Evolutionary conservation across 306 rosid genomes (phyloP), one percentile per base, ranked within the genome.

Genomic region (Acacia crassicarpa): DNA sequence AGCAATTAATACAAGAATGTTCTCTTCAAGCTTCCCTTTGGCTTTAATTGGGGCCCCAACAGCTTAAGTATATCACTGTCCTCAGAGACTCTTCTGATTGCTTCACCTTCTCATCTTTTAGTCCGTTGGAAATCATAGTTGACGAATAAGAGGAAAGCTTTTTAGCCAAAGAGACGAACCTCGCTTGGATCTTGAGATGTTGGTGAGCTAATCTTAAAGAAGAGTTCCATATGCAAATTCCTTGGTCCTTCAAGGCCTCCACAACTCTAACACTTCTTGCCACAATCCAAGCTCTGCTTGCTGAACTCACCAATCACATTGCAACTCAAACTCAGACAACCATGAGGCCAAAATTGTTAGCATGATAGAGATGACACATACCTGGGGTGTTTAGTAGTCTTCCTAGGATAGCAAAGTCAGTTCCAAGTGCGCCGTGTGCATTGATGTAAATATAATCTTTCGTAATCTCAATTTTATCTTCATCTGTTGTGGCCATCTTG

Each of bases 401-500:
- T 77, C 94, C 97, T 85, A 88, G 74, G 76, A 86, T 72, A 16
- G 92, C 94, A 75, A 92, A 92, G 72, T 81, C 90, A 56, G 92
- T 88, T 84, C 91, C 93, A 81, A 92, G 89, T 40, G 93, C 93
- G 25, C 97, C 97, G 77, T 85, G 90, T 12, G 91, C 93, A 30
- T 84, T 89, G 58, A 91, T 85, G 85, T 89, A 92, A 9, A 70
- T 33, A 23, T 89, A 91, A 80, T 92, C 93, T 86, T 86, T 89
- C 9, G 89, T 86, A 53, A 92, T 88, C 76, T 88, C 95, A 81
- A 83, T 59, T 82, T 86, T 89, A 27, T 27, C 91, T 78, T 78
- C 80, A 56, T 87, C 89, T 22, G 80, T 78, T 25, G 82, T 61
- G 45, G 83, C 88, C 90, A 88, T 83, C 88, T 80, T 91, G 53